phyloP scores from a whole-genome alignment of 495 filamentous ascomycete species.

The Lentithecium fluviatile region DNA sequence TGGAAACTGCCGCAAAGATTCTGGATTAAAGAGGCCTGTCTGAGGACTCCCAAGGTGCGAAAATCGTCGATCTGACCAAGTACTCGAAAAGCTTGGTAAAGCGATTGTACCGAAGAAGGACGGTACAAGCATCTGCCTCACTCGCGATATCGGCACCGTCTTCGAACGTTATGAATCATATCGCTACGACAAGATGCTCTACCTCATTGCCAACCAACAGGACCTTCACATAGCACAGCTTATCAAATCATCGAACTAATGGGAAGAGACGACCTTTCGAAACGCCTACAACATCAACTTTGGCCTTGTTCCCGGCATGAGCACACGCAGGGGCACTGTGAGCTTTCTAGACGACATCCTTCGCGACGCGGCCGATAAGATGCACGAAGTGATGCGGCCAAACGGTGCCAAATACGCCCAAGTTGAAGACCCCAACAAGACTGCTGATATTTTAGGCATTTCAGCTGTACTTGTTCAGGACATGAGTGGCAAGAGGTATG shows the following conservation, averaged over 20 bases:
- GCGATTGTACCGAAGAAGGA: constrained; percentile 67
- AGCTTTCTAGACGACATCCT: constrained; percentile 71
- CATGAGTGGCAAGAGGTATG: too few species aligned
- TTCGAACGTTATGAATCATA: constrained; percentile 62
- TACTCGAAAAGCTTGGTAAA: constrained; percentile 78
- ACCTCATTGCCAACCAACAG: constrained; percentile 69
- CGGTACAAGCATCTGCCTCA: constrained; percentile 68
- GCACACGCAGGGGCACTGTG: constrained; percentile 67
- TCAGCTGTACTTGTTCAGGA: constrained; percentile 61
- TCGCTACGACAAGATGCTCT: constrained; percentile 74
- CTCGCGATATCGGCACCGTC: constrained; percentile 69
- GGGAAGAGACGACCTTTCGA: constrained; percentile 60
- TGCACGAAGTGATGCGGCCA: constrained; percentile 70
- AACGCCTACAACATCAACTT: constrained; percentile 70
- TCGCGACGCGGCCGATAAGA: constrained; percentile 61
- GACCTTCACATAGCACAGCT: constrained; percentile 69
- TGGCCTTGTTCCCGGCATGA: constrained; percentile 70
- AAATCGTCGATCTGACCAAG: constrained; percentile 84
- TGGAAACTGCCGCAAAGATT: constrained; percentile 65
- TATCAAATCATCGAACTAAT: constrained; percentile 70
- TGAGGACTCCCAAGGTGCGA: constrained; percentile 81
- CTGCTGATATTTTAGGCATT: constrained; percentile 58
- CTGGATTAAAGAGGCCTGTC: constrained; percentile 73
- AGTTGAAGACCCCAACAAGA: constrained; percentile 58
- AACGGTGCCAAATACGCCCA: constrained; percentile 65